Percentiles rank a stretch among this genome's conserved stretches.
phyloP scores from a whole-genome alignment of 1,284 basidiomycete genomes.

The Peniophora sp. region DNA sequence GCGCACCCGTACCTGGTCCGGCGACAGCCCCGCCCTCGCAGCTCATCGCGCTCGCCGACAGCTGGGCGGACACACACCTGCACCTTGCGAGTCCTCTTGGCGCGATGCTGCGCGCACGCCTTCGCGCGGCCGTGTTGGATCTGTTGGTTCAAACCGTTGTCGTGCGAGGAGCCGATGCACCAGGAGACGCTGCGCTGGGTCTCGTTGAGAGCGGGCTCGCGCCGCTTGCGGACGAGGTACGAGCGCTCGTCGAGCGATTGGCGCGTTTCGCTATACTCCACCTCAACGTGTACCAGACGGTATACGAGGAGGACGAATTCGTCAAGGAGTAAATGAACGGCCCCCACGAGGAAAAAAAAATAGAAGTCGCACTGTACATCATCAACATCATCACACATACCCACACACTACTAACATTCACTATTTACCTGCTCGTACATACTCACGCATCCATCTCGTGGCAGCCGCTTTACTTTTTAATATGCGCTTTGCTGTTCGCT shows the following conservation, averaged over 20 bases:
- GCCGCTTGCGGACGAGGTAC: slow-evolving; percentile 61
- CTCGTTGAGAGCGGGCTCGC: slow-evolving; percentile 52
- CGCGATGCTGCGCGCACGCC: slow-evolving; percentile 46
- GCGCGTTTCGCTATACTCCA: slow-evolving; percentile 65
- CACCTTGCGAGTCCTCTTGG: slow-evolving; percentile 44
- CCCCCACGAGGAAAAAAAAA: background rate
- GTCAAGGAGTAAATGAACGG: slow-evolving; percentile 16
- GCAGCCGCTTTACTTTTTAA: too few species aligned
- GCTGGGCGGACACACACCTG: slow-evolving; percentile 59
- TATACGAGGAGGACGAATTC: slow-evolving; percentile 66
- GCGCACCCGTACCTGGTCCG: slow-evolving; percentile 12
- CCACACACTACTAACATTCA: too few species aligned
- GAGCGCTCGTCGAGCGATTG: slow-evolving; percentile 57
- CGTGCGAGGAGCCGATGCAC: slow-evolving; percentile 23
- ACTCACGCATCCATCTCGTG: too few species aligned
- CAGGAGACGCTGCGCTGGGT: slow-evolving; percentile 11
- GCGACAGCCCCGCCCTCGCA: slow-evolving; percentile 38
- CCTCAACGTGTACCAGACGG: slow-evolving; percentile 60
- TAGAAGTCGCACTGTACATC: too few species aligned
- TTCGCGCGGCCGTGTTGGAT: slow-evolving; percentile 58
- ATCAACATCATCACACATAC: too few species aligned
- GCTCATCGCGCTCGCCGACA: slow-evolving; percentile 48
- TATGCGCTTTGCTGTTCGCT: too few species aligned
- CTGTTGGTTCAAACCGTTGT: slow-evolving; percentile 48
- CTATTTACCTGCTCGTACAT: too few species aligned